Evolutionary conservation across 192 early-diverging fungal species (phyloP), one percentile per base, ranked within the genome.

Genomic region (Umbelopsis sp.): DNA sequence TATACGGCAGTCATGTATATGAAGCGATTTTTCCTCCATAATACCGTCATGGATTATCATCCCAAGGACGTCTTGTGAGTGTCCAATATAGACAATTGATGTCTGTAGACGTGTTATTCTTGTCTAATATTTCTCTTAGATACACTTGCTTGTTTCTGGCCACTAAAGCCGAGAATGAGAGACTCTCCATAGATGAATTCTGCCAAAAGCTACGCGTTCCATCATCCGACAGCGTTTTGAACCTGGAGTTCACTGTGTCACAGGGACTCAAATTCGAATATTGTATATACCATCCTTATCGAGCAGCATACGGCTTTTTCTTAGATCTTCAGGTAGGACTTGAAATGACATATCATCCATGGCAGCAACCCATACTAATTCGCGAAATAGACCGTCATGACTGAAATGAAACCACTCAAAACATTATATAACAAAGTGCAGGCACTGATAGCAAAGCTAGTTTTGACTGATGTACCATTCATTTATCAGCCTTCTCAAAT

Each of bases 11-110:
- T 94, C 12, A 87, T 86, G n/a, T 93, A 87, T 67, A 87, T 91
- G 86, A 93, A 93, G 72, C 85, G 92, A 15, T 93, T 93, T 76
- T 93, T 88, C 72, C 76, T 93, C 37, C 86, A 88, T 72, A 93
- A 93, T 68, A 87, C 90, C 8, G 85, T 89, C 12, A 91, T 93
- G 84, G 91, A 93, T 78, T 92, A 92, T 67, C 89, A 88, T 68
- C 92, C 92, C 22, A 92, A 91, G 68, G 87, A 83, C 71, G 88
- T 92, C 49, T 87, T 91, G 91, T 86, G 69, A 64, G 66, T 41
- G 37, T 0, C 2, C 27, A 30, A 30, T 1, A 2, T 3, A 58
- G 20, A 30, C 22, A 1, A 25, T 55, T 20, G 6, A 1, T 68
- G 1, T 35, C 8, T 20, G 44, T 48, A 44, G 53, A 51, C 16